Percentiles rank a stretch among this genome's conserved stretches.
phyloP scores from a whole-genome alignment of 148 eudicot species.

The Chenopodium formosanum region DNA sequence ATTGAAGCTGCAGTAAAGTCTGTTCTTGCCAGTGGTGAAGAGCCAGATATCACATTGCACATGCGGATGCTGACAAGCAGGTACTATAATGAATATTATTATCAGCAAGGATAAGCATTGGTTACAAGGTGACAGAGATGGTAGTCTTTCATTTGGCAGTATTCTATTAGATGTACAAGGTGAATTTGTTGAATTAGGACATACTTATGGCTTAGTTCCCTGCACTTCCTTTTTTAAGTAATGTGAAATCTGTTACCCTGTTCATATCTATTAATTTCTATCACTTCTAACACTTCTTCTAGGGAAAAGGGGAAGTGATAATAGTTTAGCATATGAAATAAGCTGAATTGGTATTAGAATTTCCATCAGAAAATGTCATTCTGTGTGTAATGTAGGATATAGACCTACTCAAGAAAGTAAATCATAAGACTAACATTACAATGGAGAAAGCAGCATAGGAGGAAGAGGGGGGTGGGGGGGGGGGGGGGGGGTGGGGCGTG shows the following conservation, averaged over 20 bases:
- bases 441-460: not conserved
- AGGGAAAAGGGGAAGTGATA: not conserved
- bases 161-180: not conserved
- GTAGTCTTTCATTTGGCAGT: not conserved
- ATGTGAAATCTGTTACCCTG: not conserved
- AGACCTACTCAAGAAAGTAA: not conserved
- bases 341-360: not conserved
- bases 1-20: conserved; percentile 71
- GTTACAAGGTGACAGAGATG: not conserved
- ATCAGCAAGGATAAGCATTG: not conserved
- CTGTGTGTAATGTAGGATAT: not conserved
- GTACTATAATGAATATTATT: conserved; percentile 27
- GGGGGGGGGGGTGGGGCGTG: not conserved
- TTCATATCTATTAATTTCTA: no score
- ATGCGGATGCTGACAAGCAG: conserved; percentile 95
- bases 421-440: not conserved
- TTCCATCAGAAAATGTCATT: not conserved
- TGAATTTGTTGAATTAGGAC: not conserved
- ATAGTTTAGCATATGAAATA: not conserved
- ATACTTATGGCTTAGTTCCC: not conserved
- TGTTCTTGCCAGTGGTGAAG: conserved; percentile 52
- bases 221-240: not conserved
- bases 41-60: conserved; percentile 79
- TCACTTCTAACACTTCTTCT: no score
- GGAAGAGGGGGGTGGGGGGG: not conserved